Percentiles rank a stretch among this genome's conserved stretches.
Evolutionary conservation across 768 basidiomycete genomes (phyloP).

Genomic region (Pilatotrama ljubarskyi): DNA sequence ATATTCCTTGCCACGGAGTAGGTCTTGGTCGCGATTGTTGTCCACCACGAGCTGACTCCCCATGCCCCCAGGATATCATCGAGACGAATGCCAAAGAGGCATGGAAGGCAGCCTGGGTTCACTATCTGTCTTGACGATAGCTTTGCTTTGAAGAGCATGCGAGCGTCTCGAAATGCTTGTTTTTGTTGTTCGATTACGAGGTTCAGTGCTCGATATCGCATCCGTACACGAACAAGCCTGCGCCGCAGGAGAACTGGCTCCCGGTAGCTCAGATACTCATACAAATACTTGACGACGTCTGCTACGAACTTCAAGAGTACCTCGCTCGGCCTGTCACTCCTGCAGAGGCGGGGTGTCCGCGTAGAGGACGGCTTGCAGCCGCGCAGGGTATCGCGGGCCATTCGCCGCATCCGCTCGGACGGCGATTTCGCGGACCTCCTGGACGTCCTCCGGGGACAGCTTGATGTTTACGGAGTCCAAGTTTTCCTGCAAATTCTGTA

Average conservation of each 20-base stretch:
- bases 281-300: too few species aligned
- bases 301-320: too few species aligned
- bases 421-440: slow-evolving; percentile 31
- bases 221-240: too few species aligned
- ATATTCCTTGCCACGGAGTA: slow-evolving; percentile 65
- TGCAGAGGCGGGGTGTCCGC: slow-evolving; percentile 35
- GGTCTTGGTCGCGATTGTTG: slow-evolving; percentile 8
- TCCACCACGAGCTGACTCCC: too few species aligned
- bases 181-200: too few species aligned
- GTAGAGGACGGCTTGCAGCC: slow-evolving; percentile 31
- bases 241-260: too few species aligned
- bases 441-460: slow-evolving; percentile 31
- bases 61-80: slow-evolving; percentile 42
- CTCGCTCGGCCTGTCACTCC: background rate
- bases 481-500: background rate
- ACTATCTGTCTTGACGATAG: background rate
- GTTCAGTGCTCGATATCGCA: too few species aligned
- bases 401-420: slow-evolving; percentile 29
- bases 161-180: too few species aligned
- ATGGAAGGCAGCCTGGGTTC: slow-evolving; percentile 1
- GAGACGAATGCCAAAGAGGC: slow-evolving; percentile 44
- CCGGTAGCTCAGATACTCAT: too few species aligned
- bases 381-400: slow-evolving; percentile 38
- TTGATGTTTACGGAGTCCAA: slow-evolving; percentile 17
- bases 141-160: too few species aligned